Conservation (phyloP, 768 basidiomycete genomes). For the Suillus luteus region DNA sequence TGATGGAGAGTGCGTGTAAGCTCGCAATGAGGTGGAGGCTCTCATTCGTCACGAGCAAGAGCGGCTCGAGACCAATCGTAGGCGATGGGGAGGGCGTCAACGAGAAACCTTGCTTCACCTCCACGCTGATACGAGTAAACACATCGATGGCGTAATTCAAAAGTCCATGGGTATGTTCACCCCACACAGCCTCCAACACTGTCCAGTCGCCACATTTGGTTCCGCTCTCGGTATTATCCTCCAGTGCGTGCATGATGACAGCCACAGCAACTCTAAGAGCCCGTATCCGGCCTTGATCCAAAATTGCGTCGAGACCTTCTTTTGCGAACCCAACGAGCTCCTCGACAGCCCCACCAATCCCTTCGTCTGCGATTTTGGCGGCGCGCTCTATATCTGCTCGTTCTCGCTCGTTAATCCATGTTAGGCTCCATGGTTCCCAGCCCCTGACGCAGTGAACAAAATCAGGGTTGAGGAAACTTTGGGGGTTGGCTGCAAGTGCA, state of each 20-base stretch:
- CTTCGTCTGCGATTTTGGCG: constrained; percentile 70
- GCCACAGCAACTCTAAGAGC: constrained; percentile 66
- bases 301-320: constrained; percentile 42
- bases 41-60: constrained; percentile 58
- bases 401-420: constrained; percentile 63
- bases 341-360: constrained; percentile 61
- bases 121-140: constrained; percentile 48
- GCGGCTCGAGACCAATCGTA: constrained; percentile 47
- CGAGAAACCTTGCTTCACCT: constrained; percentile 56
- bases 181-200: constrained; percentile 60
- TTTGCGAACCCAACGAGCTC: constrained; percentile 44
- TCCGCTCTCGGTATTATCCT: constrained; percentile 39
- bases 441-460: constrained; percentile 60
- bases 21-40: constrained; percentile 51
- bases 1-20: constrained; percentile 48
- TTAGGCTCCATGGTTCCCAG: constrained; percentile 61
- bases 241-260: constrained; percentile 54
- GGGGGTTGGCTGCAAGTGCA: constrained; percentile 61
- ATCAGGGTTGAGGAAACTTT: constrained; percentile 57
- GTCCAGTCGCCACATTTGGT: constrained; percentile 47
- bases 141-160: constrained; percentile 57
- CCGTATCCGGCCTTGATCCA: constrained; percentile 52
- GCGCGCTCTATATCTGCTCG: constrained; percentile 58
- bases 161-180: constrained; percentile 57
- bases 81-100: constrained; percentile 38